These are phyloP conservation scores for Metarhizium album DNA, from an alignment of 2,329 filamentous ascomycete genomes.

Conservation along the genomic window DNA sequence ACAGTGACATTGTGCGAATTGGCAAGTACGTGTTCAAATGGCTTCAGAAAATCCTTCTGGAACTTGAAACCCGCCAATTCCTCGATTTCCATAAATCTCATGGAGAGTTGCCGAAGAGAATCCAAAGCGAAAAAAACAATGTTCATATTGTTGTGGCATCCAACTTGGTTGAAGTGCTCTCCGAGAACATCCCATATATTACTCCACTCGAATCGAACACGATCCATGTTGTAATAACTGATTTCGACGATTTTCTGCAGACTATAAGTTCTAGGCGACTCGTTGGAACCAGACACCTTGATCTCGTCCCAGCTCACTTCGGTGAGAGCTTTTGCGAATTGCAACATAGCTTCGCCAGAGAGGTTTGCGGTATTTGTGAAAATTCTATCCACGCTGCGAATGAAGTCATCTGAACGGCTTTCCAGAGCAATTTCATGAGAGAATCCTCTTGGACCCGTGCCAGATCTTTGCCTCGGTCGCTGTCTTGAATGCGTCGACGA, in stretches of 20 bases:
- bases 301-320: slow-evolving; percentile 99
- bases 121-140: slow-evolving; percentile 98
- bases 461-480: slow-evolving; percentile 38
- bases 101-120: slow-evolving; percentile 86
- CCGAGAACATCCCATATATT: slow-evolving; percentile 97
- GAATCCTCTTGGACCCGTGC: slow-evolving; percentile 52
- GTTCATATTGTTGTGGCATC: slow-evolving; percentile 89
- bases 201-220: slow-evolving; percentile 96
- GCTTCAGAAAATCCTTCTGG: slow-evolving; percentile 97
- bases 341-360: slow-evolving; percentile 86
- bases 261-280: slow-evolving; percentile 92
- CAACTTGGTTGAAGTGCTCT: slow-evolving; percentile 95
- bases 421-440: slow-evolving; percentile 79
- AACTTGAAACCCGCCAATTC: slow-evolving; percentile 98
- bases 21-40: slow-evolving; percentile 93
- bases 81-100: slow-evolving; percentile 98
- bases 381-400: slow-evolving; percentile 87
- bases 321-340: slow-evolving; percentile 84
- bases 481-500: slow-evolving; percentile 54
- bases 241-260: slow-evolving; percentile 98
- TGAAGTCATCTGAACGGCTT: slow-evolving; percentile 83
- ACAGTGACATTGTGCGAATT: slow-evolving; percentile 87
- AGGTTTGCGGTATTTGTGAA: slow-evolving; percentile 94
- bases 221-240: slow-evolving; percentile 98
- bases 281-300: slow-evolving; percentile 89